phyloP scores from a whole-genome alignment of 2,329 filamentous ascomycete species.

The Blastomyces emzantsi region DNA sequence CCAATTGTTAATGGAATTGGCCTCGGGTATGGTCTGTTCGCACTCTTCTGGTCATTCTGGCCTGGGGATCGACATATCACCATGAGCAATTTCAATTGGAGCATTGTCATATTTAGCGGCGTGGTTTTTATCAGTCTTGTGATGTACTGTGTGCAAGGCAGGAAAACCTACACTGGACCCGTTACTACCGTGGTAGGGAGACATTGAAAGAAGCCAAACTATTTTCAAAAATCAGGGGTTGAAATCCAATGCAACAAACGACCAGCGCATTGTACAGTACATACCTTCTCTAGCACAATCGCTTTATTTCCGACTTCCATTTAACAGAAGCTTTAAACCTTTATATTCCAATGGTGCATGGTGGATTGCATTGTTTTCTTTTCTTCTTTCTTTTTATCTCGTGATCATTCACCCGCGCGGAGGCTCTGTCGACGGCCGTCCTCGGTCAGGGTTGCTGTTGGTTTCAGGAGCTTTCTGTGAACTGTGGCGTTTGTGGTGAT shows the following conservation, averaged over 20 bases:
- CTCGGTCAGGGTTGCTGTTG: not conserved
- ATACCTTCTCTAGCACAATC: not conserved
- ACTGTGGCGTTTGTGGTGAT: too few relatives aligned
- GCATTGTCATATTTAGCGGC: slow-evolving; percentile 36
- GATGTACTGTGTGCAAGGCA: slow-evolving; percentile 31
- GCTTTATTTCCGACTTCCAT: not conserved
- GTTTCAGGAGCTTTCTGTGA: not conserved
- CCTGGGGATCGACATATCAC: slow-evolving; percentile 10
- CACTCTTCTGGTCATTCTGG: slow-evolving; percentile 16
- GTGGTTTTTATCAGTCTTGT: slow-evolving; percentile 32
- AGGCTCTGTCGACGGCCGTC: too few relatives aligned
- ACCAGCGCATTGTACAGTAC: not conserved
- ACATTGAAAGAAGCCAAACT: not conserved
- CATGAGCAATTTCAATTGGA: slow-evolving; percentile 16
- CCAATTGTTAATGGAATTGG: slow-evolving; percentile 14
- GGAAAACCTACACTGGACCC: slow-evolving; percentile 25
- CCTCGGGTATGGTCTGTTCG: slow-evolving; percentile 13
- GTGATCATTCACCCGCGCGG: not conserved
- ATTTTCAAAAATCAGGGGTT: not conserved
- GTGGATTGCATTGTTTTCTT: not conserved
- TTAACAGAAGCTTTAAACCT: not conserved
- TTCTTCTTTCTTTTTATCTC: not conserved
- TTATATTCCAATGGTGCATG: not conserved
- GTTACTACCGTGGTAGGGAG: slow-evolving; percentile 15
- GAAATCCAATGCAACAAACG: not conserved